phyloP scores from a whole-genome alignment of 2,329 filamentous ascomycete species.

The Sphaerulina musiva region DNA sequence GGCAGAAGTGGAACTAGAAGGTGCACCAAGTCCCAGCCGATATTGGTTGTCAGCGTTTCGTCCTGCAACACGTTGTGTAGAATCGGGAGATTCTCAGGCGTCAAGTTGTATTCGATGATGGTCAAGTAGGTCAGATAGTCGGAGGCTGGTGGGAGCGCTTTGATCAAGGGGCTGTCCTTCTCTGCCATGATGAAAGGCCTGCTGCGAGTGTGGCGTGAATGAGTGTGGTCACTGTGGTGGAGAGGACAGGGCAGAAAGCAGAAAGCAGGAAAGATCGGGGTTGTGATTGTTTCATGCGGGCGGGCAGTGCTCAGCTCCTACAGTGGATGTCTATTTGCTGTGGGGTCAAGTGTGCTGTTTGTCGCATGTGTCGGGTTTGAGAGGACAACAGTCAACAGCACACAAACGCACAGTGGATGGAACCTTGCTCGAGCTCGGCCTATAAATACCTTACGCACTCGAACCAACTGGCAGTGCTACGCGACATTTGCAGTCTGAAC shows the following conservation, averaged over 20 bases:
- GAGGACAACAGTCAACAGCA: too few species aligned
- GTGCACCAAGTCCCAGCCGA: constrained; percentile 78
- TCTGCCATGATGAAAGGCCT: constrained; percentile 13
- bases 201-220: neutral
- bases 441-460: too few species aligned
- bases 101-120: constrained; percentile 67
- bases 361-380: too few species aligned
- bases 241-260: neutral
- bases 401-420: too few species aligned
- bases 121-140: constrained; percentile 73
- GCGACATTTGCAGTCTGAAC: neutral
- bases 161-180: constrained; percentile 47
- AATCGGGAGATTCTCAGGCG: constrained; percentile 58
- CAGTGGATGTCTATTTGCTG: too few species aligned
- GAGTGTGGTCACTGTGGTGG: neutral
- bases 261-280: too few species aligned
- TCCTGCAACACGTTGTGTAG: constrained; percentile 65
- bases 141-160: constrained; percentile 54
- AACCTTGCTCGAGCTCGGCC: too few species aligned
- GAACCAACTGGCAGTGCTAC: too few species aligned
- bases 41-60: constrained; percentile 62
- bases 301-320: too few species aligned
- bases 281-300: too few species aligned
- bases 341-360: too few species aligned
- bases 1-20: constrained; percentile 62